Evolutionary conservation across 176 grass and related monocot genomes (phyloP).

Genomic region (Triticum monococcum): DNA sequence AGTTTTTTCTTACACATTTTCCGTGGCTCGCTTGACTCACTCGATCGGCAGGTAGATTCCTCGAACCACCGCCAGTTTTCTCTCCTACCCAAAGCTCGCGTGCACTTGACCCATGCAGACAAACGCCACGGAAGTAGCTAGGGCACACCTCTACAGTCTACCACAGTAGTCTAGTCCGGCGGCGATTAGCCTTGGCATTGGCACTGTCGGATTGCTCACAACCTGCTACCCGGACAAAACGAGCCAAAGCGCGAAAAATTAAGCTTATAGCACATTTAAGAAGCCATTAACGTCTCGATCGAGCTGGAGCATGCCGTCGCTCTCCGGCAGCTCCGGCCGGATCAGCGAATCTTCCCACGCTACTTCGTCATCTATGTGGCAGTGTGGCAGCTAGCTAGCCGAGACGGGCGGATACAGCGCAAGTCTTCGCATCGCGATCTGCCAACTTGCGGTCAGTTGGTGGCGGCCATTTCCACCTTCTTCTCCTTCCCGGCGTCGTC

Average conservation of each 20-base stretch:
- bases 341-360: slow-evolving; percentile 53
- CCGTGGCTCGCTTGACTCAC: slow-evolving; percentile 27
- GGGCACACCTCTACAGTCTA: neutral
- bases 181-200: neutral
- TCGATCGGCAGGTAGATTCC: slow-evolving; percentile 13
- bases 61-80: slow-evolving; percentile 30
- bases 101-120: slow-evolving; percentile 1
- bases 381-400: slow-evolving; percentile 30
- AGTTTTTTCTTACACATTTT: neutral
- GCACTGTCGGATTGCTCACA: neutral
- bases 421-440: neutral
- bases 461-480: slow-evolving; percentile 49
- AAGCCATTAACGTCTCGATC: slow-evolving; percentile 22
- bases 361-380: slow-evolving; percentile 36
- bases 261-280: slow-evolving; percentile 22
- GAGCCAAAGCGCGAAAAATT: neutral
- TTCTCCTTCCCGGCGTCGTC: slow-evolving; percentile 27
- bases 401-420: neutral
- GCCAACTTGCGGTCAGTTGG: slow-evolving; percentile 26
- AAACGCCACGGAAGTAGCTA: neutral
- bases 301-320: slow-evolving; percentile 38
- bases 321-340: slow-evolving; percentile 27
- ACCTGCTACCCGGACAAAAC: slow-evolving; percentile 9
- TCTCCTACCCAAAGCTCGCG: slow-evolving; percentile 7
- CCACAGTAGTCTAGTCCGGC: neutral